Conservation (phyloP, 2,329 filamentous ascomycete species). For the Ciborinia camelliae region DNA sequence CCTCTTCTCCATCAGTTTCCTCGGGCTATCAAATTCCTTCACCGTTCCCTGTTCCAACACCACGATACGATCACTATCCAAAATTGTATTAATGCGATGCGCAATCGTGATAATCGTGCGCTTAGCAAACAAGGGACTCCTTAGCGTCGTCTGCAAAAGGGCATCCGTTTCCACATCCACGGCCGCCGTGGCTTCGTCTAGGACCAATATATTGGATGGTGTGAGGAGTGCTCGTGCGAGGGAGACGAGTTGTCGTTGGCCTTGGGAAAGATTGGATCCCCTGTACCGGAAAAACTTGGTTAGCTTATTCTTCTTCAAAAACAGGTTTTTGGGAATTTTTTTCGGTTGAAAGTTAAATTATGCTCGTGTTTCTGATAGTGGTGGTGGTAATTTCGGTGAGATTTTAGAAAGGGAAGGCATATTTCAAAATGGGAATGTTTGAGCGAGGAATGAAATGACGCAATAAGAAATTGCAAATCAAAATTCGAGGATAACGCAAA, state of each 20-base stretch:
- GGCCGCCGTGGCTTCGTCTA: slow-evolving; percentile 91
- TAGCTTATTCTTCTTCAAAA: slow-evolving; percentile 12
- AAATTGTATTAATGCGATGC: slow-evolving; percentile 96
- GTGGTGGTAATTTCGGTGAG: slow-evolving; percentile 5
- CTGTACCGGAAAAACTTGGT: slow-evolving; percentile 38
- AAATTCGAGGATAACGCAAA: not conserved
- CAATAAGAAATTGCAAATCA: slow-evolving; percentile 10
- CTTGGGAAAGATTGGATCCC: slow-evolving; percentile 90
- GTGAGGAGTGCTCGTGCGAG: slow-evolving; percentile 90
- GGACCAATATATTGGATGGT: slow-evolving; percentile 92
- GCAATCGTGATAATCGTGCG: slow-evolving; percentile 98
- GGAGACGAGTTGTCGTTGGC: slow-evolving; percentile 90
- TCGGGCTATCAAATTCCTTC: slow-evolving; percentile 86
- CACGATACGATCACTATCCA: slow-evolving; percentile 83
- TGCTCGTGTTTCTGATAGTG: not conserved
- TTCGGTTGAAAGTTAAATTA: not conserved
- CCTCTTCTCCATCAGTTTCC: slow-evolving; percentile 68
- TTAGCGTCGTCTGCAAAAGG: slow-evolving; percentile 61
- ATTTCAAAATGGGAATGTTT: not conserved
- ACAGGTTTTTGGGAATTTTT: not conserved
- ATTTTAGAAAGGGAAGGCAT: not conserved
- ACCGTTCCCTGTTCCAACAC: slow-evolving; percentile 89
- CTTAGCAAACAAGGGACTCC: slow-evolving; percentile 71
- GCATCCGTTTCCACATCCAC: slow-evolving; percentile 67
- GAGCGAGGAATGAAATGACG: not conserved